Conservation (phyloP, 176 grass and related monocot genomes). For the Carex kokanica region DNA sequence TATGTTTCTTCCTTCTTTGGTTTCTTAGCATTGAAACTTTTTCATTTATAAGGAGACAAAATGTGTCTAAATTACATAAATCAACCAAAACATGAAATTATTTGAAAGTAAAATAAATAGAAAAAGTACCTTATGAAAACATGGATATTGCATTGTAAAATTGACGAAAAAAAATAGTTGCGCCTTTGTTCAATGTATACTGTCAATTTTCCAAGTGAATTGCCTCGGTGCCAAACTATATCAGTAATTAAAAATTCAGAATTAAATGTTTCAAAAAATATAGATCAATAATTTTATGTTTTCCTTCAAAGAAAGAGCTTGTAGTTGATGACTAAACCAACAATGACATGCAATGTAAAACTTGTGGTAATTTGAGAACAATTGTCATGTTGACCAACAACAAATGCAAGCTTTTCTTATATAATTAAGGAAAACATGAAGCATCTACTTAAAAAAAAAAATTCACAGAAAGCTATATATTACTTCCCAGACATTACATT, state of each 20-base stretch:
- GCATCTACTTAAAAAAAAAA: neutral
- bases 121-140: too few species aligned
- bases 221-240: conserved; percentile 78
- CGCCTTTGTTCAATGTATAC: too few species aligned
- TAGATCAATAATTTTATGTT: neutral
- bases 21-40: too few species aligned
- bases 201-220: conserved; percentile 28
- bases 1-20: too few species aligned
- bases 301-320: neutral
- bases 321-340: neutral
- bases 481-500: neutral
- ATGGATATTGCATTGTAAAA: too few species aligned
- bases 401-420: conserved; percentile 5
- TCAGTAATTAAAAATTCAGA: conserved; percentile 49
- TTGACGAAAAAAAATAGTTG: too few species aligned
- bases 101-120: too few species aligned
- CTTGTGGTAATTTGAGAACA: neutral
- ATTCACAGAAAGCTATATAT: neutral
- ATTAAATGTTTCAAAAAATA: conserved; percentile 17
- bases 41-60: too few species aligned
- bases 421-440: neutral
- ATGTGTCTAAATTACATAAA: too few species aligned
- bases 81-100: too few species aligned
- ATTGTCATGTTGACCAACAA: neutral
- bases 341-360: neutral